Evolutionary conservation across 164 flowering plant species (phyloP), one percentile per base, ranked within the genome.

Genomic region (Vitis amurensis): DNA sequence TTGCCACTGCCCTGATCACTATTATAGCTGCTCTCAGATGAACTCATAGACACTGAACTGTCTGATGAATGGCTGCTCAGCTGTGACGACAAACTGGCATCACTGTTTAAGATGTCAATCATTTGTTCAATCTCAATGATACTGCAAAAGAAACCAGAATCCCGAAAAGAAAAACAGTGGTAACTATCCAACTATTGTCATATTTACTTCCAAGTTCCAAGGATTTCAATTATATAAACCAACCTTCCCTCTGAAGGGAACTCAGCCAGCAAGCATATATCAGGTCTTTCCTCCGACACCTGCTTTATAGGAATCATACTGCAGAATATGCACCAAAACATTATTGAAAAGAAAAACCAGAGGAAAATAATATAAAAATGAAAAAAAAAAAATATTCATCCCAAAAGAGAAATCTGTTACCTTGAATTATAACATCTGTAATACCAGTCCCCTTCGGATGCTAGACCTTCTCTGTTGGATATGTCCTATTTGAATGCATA

Each of bases 391-490:
- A 23, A 1, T 1, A 23, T 23, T 1, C 27, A 23, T 23, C 27
- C n/a, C 64, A 63, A 9, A 50, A 71, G 12, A 57, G 63, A 19
- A 13, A 63, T 61, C 30, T 10, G 55, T 71, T 78, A 91, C 97
- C 91, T 79, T 66, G 91, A 80, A 69, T 59, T 79, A 70, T 82
- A 88, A 64, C 87, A 79, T 78, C 98, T 81, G 3, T 71, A 64
- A 59, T 83, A 86, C 94, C 93, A 90, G 71, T 87, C 97, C 68
- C 78, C 83, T 60, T 86, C 92, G 50, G 89, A 83, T 49, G 98
- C 98, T 64, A 94, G 81, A 31, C 98, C 98, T 78, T 94, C 98
- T 69, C 83, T 85, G 75, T 91, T 94, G 56, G 98, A 94, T 76
- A 94, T 82, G 75, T 94, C 98, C 98, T 94, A 73, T 72, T 37